Evolutionary conservation across 768 basidiomycete genomes (phyloP), one percentile per base, ranked within the genome.

Genomic region (Tephrocybe rancida): DNA sequence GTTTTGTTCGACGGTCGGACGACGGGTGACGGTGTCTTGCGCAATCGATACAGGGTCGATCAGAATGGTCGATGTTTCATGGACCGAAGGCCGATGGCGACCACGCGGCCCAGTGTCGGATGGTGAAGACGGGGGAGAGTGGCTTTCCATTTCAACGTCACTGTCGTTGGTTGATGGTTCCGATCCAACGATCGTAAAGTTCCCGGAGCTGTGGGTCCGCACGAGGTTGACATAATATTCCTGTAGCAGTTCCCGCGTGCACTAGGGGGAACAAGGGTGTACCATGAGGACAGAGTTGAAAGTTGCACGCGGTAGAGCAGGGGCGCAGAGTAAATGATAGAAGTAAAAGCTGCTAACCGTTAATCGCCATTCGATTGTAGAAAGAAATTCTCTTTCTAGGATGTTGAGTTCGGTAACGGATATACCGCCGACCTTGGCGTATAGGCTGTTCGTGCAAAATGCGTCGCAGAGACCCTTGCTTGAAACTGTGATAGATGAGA

Each of bases 401-500:
- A 91, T 77, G 74, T 98, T 96, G 70, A 98, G 84, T 73, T 99
- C 96, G 55, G 81, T 78, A 44, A 94, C 80, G 58, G 90, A 86
- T 67, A 98, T 93, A 51, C 97, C 97, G 62, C 97, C 97, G 27
- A 99, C 95, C 71, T 88, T 90, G 60, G 97, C 93, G 73, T 98
- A 98, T 65, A 95, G 85, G 52, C 81, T 84, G 70, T 98, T 98
- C 44, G 92, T 93, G 74, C 92, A 96, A 70, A 98, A 98, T 18
- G 86, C 84, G 73, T 99, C 97, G 71, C 92, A 95, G 41, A 98
- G 85, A 0, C 94, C 93, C 72, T 99, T 98, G 75, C 87, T 90
- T 57, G 92, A 89, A 54, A 95, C 92, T 26, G 91, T 85, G 69
- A 98, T 88, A 61, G 93, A 86, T 41, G 96, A 83, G 73, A 98